Evolutionary conservation across 2,329 filamentous ascomycete species (phyloP), one percentile per base, ranked within the genome.

Genomic region (Clarireedia paspali): DNA sequence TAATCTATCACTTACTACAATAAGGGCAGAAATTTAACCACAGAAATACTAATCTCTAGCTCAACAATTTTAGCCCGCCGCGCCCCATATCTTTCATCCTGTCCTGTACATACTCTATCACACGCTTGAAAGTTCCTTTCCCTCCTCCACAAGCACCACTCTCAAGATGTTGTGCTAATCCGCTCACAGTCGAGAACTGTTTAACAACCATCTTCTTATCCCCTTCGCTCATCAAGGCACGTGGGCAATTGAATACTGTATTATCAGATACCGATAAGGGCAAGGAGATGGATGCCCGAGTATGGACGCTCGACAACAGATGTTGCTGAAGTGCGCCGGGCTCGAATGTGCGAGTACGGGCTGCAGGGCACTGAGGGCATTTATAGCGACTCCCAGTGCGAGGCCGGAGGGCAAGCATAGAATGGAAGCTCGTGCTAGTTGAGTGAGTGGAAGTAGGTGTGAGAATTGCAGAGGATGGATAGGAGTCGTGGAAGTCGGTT

Each of bases 81-180:
- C 53, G 44, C 14, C 56, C 56, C 52, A 58, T 52, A 46, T 36
- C 53, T 42, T 58, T 55, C 48, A 58, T 49, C 52, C 52, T 34
- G 3, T 55, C 56, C 42, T 58, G 47, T 20, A 58, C 56, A 49
- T 52, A 58, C 47, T 55, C 56, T 46, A 55, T 39, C 48, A 48
- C 47, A 44, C 47, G 42, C 47, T 36, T 42, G 12, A 52, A 55
- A 51, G 36, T 52, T 52, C 9, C 42, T 9, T 36, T 55, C 9
- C 56, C 56, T 30, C 52, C 56, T 44, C 48, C 38, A 58, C 56
- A 58, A 49, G 56, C 56, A 48, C 52, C 56, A 42, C 53, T 58
- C 52, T 58, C 56, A 55, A 58, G 56, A 53, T 58, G 42, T 40
- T 57, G 52, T 45, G 48, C 53, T 27, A 58, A 48, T 36, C 52